Evolutionary conservation across 768 basidiomycete genomes (phyloP).

Genomic region (Boletus rubroflammeus): DNA sequence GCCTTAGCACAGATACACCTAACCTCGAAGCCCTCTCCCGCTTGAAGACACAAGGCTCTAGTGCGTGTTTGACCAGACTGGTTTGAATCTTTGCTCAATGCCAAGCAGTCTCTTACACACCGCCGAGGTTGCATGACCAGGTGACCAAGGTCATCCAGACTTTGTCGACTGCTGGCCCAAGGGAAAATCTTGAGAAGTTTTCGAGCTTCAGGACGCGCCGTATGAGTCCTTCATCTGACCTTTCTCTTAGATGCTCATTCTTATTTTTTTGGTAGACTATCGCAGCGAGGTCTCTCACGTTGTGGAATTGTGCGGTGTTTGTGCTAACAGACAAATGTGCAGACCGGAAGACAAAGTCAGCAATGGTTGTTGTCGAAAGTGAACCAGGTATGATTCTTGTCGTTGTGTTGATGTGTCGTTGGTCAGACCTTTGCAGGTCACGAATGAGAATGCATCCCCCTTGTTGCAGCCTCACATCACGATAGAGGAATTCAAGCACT

Average conservation of each 20-base stretch:
- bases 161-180: slow-evolving; percentile 63
- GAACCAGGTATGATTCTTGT: slow-evolving; percentile 43
- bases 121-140: slow-evolving; percentile 57
- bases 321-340: slow-evolving; percentile 12
- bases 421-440: slow-evolving; percentile 45
- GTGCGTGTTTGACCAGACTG: slow-evolving; percentile 30
- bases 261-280: slow-evolving; percentile 48
- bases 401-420: slow-evolving; percentile 1
- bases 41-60: slow-evolving; percentile 34
- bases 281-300: slow-evolving; percentile 60
- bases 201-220: slow-evolving; percentile 72
- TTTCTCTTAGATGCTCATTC: slow-evolving; percentile 1
- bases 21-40: slow-evolving; percentile 46
- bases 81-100: background rate
- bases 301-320: background rate
- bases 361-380: slow-evolving; percentile 72
- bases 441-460: slow-evolving; percentile 54
- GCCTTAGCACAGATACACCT: slow-evolving; percentile 70
- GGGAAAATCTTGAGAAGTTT: slow-evolving; percentile 61
- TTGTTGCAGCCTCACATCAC: slow-evolving; percentile 55
- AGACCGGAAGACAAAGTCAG: slow-evolving; percentile 78
- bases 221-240: slow-evolving; percentile 34
- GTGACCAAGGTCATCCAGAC: slow-evolving; percentile 61
- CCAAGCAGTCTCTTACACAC: slow-evolving; percentile 49
- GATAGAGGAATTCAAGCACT: slow-evolving; percentile 69